These are phyloP conservation scores for Penicillium dipodomyicola DNA, from an alignment of 495 filamentous ascomycete genomes.

Conservation along the genomic window DNA sequence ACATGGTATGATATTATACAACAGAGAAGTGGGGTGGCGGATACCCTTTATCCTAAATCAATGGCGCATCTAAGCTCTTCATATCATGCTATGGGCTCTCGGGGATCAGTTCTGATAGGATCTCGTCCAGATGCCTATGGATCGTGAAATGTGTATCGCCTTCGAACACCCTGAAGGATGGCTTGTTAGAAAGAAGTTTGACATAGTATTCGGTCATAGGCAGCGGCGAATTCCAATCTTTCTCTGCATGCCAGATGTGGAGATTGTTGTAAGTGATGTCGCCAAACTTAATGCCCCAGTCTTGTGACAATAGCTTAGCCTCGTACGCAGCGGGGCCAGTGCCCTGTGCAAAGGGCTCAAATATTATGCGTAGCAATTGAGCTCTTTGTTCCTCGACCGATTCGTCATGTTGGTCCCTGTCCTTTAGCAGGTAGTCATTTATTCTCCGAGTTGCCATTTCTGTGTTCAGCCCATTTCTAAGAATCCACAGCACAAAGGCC, in stretches of 20 bases:
- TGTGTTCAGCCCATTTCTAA: constrained; percentile 7
- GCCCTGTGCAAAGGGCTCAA: constrained; percentile 30
- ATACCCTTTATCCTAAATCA: background rate
- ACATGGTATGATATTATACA: background rate
- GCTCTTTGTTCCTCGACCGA: constrained; percentile 3
- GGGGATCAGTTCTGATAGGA: constrained; percentile 15
- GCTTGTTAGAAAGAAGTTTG: constrained; percentile 16
- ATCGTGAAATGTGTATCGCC: constrained; percentile 23
- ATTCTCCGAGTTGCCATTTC: constrained; percentile 12
- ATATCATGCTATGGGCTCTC: background rate
- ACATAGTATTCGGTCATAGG: constrained; percentile 21
- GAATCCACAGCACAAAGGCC: constrained; percentile 6
- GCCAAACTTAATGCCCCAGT: constrained; percentile 37
- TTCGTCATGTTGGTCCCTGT: background rate
- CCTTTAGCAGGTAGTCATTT: constrained; percentile 16
- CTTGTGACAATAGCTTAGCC: constrained; percentile 23
- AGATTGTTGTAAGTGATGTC: constrained; percentile 30
- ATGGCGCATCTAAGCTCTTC: background rate
- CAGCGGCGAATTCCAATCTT: constrained; percentile 32
- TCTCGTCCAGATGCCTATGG: constrained; percentile 14
- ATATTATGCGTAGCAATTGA: constrained; percentile 8
- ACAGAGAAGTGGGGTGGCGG: background rate
- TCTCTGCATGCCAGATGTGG: constrained; percentile 36
- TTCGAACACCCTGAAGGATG: constrained; percentile 13
- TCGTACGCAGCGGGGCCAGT: constrained; percentile 23